A percentile compares a stretch with the other conserved stretches of the same genome.
Conservation (phyloP, 1,284 basidiomycete species). For the Flammula alnicola region DNA sequence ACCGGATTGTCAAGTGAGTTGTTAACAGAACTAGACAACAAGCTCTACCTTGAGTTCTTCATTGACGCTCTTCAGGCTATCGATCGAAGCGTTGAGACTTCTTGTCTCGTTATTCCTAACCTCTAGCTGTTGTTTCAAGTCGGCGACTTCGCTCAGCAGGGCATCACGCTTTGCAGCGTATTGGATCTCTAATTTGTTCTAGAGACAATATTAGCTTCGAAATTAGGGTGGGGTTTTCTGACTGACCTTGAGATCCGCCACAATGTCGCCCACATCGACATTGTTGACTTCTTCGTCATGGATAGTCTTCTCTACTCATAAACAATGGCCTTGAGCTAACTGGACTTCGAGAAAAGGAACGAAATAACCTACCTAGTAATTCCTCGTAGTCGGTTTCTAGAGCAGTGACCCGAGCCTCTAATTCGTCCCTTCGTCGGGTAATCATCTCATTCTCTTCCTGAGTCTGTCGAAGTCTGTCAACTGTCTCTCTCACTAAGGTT, state of each 20-base stretch:
- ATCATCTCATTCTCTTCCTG: slow-evolving; percentile 94
- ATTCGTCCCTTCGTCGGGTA: slow-evolving; percentile 81
- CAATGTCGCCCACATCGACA: slow-evolving; percentile 79
- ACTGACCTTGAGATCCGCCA: slow-evolving; percentile 88
- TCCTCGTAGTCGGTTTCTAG: slow-evolving; percentile 97
- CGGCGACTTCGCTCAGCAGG: slow-evolving; percentile 84
- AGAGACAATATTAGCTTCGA: slow-evolving; percentile 20
- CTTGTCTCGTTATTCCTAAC: slow-evolving; percentile 86
- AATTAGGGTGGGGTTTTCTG: slow-evolving; percentile 15
- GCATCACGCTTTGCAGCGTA: slow-evolving; percentile 93
- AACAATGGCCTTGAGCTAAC: too few species aligned
- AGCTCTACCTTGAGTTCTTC: slow-evolving; percentile 91
- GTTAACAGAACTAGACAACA: slow-evolving; percentile 6
- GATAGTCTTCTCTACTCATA: slow-evolving; percentile 78
- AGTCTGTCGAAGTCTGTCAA: slow-evolving; percentile 87
- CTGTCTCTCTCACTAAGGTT: slow-evolving; percentile 83
- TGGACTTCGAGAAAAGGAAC: too few species aligned
- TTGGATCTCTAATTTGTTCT: slow-evolving; percentile 94
- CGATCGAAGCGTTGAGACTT: slow-evolving; percentile 84
- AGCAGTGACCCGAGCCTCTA: slow-evolving; percentile 81
- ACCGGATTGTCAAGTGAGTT: not conserved
- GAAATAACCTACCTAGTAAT: slow-evolving; percentile 70
- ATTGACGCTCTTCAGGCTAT: slow-evolving; percentile 94
- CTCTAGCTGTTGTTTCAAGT: slow-evolving; percentile 92
- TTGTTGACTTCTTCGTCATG: slow-evolving; percentile 83